phyloP scores from a whole-genome alignment of 768 basidiomycete genomes.

The Termitomyces sp. region DNA sequence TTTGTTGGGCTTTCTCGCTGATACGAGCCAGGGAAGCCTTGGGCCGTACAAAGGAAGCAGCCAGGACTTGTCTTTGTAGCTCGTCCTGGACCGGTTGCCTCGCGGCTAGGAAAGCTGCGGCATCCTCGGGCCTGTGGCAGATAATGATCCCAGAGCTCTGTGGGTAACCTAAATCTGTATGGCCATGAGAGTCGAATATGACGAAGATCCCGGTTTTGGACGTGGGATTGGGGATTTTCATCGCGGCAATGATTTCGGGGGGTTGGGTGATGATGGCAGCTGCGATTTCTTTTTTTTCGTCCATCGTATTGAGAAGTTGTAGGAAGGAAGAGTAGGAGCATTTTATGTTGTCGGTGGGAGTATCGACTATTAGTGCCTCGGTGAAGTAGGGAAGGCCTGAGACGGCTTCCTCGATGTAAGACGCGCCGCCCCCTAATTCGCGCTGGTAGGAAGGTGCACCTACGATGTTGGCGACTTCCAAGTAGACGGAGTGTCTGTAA shows the following conservation, averaged over 20 bases:
- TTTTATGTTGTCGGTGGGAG: not conserved
- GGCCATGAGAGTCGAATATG: not conserved
- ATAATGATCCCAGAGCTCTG: not conserved
- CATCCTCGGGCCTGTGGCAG: not conserved
- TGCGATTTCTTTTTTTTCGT: not conserved
- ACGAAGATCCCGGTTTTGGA: not conserved
- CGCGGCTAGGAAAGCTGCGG: not conserved
- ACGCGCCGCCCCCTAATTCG: accelerated
- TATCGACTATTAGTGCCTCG: not conserved
- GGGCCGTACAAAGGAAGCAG: not conserved
- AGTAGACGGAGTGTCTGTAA: not conserved
- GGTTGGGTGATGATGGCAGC: not conserved
- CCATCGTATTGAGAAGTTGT: not conserved
- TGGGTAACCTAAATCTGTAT: not conserved
- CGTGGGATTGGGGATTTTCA: not conserved
- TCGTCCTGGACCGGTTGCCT: not conserved
- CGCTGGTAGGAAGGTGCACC: not conserved
- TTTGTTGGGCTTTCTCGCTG: no score
- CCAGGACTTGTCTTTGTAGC: no score
- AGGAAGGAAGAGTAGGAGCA: not conserved
- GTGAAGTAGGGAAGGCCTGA: not conserved
- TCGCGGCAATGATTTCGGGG: not conserved
- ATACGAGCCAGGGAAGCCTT: no score
- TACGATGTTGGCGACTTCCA: not conserved
- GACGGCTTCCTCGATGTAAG: no score